Base-by-base conservation (phyloP, 2,329 filamentous ascomycete genomes). In the Cryphonectria parasitica region DNA sequence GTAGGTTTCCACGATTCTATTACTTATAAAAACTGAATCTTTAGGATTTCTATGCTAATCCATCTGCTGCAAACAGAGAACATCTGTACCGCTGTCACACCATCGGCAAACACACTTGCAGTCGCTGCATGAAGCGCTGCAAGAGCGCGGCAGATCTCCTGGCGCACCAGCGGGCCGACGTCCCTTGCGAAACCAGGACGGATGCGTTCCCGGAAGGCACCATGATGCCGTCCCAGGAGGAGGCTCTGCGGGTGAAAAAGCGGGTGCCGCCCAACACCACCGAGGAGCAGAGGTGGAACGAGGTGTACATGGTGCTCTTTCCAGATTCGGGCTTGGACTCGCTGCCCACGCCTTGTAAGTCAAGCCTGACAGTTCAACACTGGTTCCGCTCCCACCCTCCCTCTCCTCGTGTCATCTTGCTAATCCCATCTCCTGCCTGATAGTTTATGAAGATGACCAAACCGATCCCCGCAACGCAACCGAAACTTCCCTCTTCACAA, bases 41-140 rank as follows among this genome's bases (percentile, higher is more conserved):
- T 19, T 45, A 10, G 10, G 1, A 7, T 36, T 36, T 36, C 10
- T 36, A 10, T 19, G 19, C 67, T 69, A 36, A 69, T 49, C 22
- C 8, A 39, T 22, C n/a, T 34, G 3, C 36, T 39, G 36, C 36
- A 11, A 4, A 36, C 54, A 69, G 68, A 70, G 72, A 73, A 43
- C 72, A 73, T 31, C 67, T 73, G 39, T 73, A 73, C 28, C 66
- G 72, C 22, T 71, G 72, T 41, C 72, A 73, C 56, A 73, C 72
- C n/a, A 72, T 73, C 45, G 72, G 72, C 36, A 73, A 73, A 64
- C 72, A 73, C 60, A 72, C 72, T 7, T 73, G 72, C 62, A 73
- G 72, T 49, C 64, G 72, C 8, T 73, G 72, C 11, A 63, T 73
- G 34, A 61, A 67, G n/a, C 66, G 64, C 34, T 73, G 72, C 67